These are phyloP conservation scores for Cryptomeria japonica DNA, from an alignment of 75 land plant species.

Conservation along the genomic window DNA sequence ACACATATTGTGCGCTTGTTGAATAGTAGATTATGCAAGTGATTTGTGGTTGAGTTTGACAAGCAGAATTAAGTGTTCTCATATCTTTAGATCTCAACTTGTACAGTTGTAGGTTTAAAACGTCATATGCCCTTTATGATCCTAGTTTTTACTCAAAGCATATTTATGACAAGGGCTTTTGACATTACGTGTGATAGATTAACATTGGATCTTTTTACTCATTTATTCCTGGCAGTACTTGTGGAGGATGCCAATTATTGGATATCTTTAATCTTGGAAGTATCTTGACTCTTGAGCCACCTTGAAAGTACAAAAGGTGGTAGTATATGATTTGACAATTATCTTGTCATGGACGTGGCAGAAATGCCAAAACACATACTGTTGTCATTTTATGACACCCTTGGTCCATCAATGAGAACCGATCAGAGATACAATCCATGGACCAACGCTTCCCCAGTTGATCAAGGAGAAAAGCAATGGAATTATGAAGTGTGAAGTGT, in stretches of 20 bases:
- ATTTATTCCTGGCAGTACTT: not conserved
- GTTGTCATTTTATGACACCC: too few species aligned
- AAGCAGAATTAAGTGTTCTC: not conserved
- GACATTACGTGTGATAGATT: not conserved
- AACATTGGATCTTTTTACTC: not conserved
- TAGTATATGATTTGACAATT: not conserved
- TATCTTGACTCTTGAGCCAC: not conserved
- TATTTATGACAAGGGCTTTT: not conserved
- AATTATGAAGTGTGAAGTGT: too few species aligned
- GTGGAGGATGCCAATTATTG: not conserved
- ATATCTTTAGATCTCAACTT: not conserved
- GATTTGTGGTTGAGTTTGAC: not conserved
- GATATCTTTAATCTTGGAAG: not conserved
- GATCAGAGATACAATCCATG: too few species aligned
- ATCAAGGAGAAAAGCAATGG: too few species aligned
- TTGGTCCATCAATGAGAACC: too few species aligned
- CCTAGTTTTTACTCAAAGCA: not conserved
- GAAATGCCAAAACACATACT: not conserved
- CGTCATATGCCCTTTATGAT: not conserved
- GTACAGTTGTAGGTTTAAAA: not conserved
- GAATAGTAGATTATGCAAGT: not conserved
- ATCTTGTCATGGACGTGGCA: not conserved
- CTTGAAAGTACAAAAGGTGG: not conserved
- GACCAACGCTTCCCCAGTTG: too few species aligned
- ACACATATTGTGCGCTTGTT: not conserved